Percentiles rank a stretch among this genome's conserved stretches.
Conservation (phyloP, 208 protist species). For the Leptomonas pyrrhocoris region DNA sequence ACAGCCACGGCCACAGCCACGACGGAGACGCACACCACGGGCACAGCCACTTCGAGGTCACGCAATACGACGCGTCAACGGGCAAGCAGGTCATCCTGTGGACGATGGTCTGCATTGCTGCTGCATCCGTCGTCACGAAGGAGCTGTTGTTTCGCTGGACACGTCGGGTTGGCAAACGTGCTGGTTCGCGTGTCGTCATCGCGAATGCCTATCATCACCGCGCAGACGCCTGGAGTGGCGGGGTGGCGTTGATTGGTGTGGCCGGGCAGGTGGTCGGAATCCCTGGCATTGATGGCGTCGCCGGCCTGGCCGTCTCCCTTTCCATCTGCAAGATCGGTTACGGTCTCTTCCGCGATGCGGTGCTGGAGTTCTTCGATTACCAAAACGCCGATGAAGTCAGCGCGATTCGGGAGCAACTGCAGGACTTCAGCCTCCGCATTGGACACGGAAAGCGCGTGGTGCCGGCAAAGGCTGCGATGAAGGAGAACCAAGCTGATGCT, state of each 20-base stretch:
- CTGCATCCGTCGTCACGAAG: conserved; percentile 73
- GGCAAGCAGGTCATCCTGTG: conserved; percentile 73
- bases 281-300: conserved; percentile 77
- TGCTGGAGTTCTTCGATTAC: conserved; percentile 89
- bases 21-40: conserved; percentile 43
- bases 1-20: conserved; percentile 32
- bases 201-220: conserved; percentile 91
- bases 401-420: conserved; percentile 61
- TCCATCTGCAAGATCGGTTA: conserved; percentile 87
- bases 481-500: not conserved
- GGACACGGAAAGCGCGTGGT: conserved; percentile 13
- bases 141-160: conserved; percentile 88
- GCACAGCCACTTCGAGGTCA: conserved; percentile 85
- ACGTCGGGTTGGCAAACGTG: conserved; percentile 63
- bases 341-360: conserved; percentile 51
- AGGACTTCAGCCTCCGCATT: conserved; percentile 53
- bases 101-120: conserved; percentile 81
- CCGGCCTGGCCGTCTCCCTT: conserved; percentile 76
- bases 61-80: conserved; percentile 42
- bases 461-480: not conserved
- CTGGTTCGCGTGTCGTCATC: conserved; percentile 83
- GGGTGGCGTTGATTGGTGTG: conserved; percentile 81
- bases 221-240: conserved; percentile 88
- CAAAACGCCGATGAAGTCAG: conserved; percentile 74
- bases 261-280: conserved; percentile 69